Evolutionary conservation across 768 basidiomycete genomes (phyloP), one percentile per base, ranked within the genome.

Genomic region (Cystofilobasidium bisporidii): DNA sequence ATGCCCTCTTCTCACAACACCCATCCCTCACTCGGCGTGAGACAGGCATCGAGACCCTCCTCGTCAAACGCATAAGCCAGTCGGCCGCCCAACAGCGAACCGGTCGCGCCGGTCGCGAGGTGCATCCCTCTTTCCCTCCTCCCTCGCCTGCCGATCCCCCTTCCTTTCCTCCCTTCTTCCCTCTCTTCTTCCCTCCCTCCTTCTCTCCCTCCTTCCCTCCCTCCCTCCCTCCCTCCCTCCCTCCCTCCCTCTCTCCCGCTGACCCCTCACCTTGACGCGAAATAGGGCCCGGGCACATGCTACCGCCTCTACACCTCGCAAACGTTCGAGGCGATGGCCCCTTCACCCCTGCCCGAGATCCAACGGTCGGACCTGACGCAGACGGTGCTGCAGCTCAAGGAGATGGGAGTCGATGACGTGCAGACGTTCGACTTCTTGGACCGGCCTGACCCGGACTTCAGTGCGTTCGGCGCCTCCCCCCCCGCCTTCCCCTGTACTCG

Each of bases 41-140:
- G n/a, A 4, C 71, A 91, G 92, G 91, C 2, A 87, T 97, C 72
- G 93, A 98, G 76, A 87, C 89, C 20, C 80, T 98, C 4, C 72
- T 90, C 48, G 87, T 87, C 20, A 83, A 84, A 74, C 85, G 87
- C 61, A 88, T 97, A 70, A 89, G 89, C 30, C 86, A 89, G 76
- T 91, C 90, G 2, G 91, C 88, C 18, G 93, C 96, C 12, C 76
- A 74, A 71, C 80, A 99, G 76, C 82, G 96, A n/a, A 83, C 91
- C 3, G 96, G 96, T 75, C 89, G 96, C 65, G 96, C 94, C 0
- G 96, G 96, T 70, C 90, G 96, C 66, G 91, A 97, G 78, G 88
- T 88, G 73, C 53, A 78, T 74, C 26, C n/a, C 2, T 48, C 45
- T 22, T 20, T 36, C 32, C 22, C 55, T 22, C 18, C 22, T 12